phyloP scores from a whole-genome alignment of 345 rosid species.

The Clarkia xantiana region DNA sequence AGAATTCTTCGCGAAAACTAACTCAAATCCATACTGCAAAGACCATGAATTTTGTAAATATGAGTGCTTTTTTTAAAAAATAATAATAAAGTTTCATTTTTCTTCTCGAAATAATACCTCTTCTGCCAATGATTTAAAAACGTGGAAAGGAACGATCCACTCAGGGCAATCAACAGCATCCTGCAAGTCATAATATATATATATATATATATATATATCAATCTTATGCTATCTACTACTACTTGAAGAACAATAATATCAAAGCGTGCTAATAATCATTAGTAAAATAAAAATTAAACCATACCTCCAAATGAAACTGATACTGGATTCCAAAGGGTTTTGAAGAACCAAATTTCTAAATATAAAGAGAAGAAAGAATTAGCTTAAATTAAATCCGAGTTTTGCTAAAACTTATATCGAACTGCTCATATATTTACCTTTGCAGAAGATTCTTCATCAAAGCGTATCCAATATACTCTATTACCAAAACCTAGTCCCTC shows the following conservation, averaged over 20 bases:
- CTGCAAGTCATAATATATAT: conserved; percentile 26
- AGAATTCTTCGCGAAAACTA: conserved; percentile 79
- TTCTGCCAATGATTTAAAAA: conserved; percentile 86
- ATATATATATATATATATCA: no score
- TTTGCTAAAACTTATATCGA: neutral
- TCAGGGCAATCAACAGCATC: conserved; percentile 99
- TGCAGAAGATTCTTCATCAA: conserved; percentile 67
- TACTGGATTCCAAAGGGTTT: conserved; percentile 74
- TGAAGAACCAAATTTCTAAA: conserved; percentile 76
- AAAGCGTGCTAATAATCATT: neutral
- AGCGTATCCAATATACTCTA: conserved; percentile 77
- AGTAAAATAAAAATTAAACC: neutral
- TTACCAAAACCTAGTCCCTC: conserved; percentile 61
- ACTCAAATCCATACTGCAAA: conserved; percentile 73
- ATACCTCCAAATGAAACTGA: conserved; percentile 86
- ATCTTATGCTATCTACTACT: no score
- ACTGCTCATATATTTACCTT: conserved; percentile 30
- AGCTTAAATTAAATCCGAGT: conserved; percentile 9
- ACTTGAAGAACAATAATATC: neutral
- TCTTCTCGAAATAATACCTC: conserved; percentile 32
- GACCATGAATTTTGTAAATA: neutral
- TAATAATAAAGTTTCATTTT: no score
- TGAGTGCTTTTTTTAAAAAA: no score
- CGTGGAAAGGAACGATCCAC: conserved; percentile 89
- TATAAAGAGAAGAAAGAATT: conserved; percentile 8